phyloP scores from a whole-genome alignment of 1,284 basidiomycete species.

The Fomitiporia mediterranea region DNA sequence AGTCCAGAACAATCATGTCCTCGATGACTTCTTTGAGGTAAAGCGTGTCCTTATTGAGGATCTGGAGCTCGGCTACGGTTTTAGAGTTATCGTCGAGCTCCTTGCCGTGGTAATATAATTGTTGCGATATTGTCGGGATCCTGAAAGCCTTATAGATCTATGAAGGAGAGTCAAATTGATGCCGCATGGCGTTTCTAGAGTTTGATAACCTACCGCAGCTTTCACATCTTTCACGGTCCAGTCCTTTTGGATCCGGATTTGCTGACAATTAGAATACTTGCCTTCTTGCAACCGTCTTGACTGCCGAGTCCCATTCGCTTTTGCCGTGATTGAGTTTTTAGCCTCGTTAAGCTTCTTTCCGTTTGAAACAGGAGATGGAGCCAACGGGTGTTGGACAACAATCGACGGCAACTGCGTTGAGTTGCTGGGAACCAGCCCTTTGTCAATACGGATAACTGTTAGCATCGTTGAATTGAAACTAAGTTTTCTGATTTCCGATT shows the following conservation, averaged over 20 bases:
- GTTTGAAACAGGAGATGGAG: background rate
- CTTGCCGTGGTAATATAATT: constrained; percentile 53
- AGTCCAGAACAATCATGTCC: constrained; percentile 47
- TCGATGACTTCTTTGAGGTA: constrained; percentile 62
- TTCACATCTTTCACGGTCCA: constrained; percentile 76
- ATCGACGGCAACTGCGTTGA: background rate
- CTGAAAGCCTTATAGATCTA: constrained; percentile 55
- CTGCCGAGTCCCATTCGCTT: constrained; percentile 38
- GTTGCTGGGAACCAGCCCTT: constrained; percentile 2
- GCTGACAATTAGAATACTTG: constrained; percentile 43
- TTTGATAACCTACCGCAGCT: constrained; percentile 46
- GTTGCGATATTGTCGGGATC: constrained; percentile 71
- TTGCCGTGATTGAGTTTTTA: background rate
- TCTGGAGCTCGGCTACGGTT: constrained; percentile 55
- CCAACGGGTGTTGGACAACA: background rate
- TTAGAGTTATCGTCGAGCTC: constrained; percentile 63
- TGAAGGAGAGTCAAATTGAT: constrained; percentile 22
- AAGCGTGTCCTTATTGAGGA: constrained; percentile 60
- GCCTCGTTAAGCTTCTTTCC: background rate
- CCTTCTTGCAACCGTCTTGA: constrained; percentile 62
- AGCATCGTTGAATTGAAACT: constrained; percentile 24
- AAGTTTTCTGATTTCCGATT: constrained; percentile 26
- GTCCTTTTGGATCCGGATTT: constrained; percentile 52
- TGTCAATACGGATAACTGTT: constrained; percentile 12
- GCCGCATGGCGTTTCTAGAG: background rate